Conservation (phyloP, 1,284 basidiomycete species). For the Blastosporella zonata region DNA sequence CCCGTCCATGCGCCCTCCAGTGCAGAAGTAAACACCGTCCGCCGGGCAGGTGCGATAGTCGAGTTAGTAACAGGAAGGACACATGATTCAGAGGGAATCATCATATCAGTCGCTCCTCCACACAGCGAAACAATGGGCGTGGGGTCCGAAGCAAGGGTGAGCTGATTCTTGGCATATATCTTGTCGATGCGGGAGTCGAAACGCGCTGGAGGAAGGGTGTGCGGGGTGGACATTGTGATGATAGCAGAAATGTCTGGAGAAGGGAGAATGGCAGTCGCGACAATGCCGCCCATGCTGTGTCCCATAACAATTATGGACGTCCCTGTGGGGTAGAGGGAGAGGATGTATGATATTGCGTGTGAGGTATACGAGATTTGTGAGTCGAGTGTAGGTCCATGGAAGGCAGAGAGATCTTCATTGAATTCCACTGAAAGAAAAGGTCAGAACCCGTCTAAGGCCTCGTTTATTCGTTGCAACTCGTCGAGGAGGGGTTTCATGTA, state of each 20-base stretch:
- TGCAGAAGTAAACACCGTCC: slow-evolving; percentile 83
- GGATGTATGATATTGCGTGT: slow-evolving; percentile 73
- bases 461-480: too few species aligned
- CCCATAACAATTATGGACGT: slow-evolving; percentile 78
- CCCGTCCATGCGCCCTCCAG: slow-evolving; percentile 92
- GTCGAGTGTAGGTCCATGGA: slow-evolving; percentile 87
- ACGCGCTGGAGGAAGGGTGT: slow-evolving; percentile 84
- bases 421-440: slow-evolving; percentile 70
- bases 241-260: slow-evolving; percentile 70
- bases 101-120: slow-evolving; percentile 89
- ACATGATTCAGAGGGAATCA: slow-evolving; percentile 92
- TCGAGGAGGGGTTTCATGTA: too few species aligned
- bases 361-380: slow-evolving; percentile 81
- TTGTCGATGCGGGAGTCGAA: slow-evolving; percentile 79
- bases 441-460: slow-evolving; percentile 4
- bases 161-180: slow-evolving; percentile 58
- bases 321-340: slow-evolving; percentile 66
- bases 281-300: slow-evolving; percentile 99
- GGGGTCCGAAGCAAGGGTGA: slow-evolving; percentile 34
- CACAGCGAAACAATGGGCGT: slow-evolving; percentile 84
- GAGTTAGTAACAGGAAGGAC: slow-evolving; percentile 47
- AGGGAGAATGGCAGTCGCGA: slow-evolving; percentile 74
- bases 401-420: slow-evolving; percentile 96
- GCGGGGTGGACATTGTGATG: slow-evolving; percentile 94
- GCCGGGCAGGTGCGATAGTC: slow-evolving; percentile 40